These are phyloP conservation scores for Cantharellus cinnabarinus DNA, from an alignment of 768 basidiomycete species.

Conservation along the genomic window DNA sequence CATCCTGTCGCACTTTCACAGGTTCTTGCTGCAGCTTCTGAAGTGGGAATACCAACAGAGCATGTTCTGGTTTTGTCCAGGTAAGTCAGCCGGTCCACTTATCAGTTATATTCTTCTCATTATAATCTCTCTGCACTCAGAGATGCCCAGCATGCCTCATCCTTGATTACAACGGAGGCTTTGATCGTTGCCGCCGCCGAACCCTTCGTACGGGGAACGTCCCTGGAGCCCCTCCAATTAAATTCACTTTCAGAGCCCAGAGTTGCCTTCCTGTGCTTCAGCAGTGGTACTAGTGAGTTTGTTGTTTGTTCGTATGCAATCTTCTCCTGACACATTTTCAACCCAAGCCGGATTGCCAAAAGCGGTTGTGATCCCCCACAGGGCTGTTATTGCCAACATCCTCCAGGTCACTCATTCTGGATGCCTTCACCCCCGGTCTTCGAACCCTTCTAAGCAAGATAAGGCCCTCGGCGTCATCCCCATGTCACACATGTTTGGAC, in stretches of 20 bases:
- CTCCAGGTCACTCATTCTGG: not conserved
- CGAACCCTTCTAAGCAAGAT: not conserved
- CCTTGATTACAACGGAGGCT: slow-evolving; percentile 56
- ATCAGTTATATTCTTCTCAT: not conserved
- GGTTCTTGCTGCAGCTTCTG: not conserved
- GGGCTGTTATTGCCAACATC: not conserved
- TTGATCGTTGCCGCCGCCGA: slow-evolving; percentile 28
- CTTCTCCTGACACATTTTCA: not conserved
- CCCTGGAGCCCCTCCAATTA: not conserved
- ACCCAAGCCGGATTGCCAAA: not conserved
- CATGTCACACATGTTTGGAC: not conserved
- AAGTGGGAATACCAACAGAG: slow-evolving; percentile 1
- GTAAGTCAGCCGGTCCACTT: not conserved
- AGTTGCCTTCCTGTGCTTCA: not conserved
- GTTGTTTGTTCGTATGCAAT: not conserved
- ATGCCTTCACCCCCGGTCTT: not conserved
- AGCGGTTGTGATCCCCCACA: not conserved
- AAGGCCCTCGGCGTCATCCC: slow-evolving; percentile 17
- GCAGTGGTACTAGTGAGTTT: not conserved
- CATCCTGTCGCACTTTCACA: not conserved
- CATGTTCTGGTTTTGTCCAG: slow-evolving; percentile 23
- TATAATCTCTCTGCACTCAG: not conserved
- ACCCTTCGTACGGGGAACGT: not conserved
- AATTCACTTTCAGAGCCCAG: not conserved
- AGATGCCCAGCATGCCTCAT: not conserved